These are phyloP conservation scores for Quercus rubra DNA, from an alignment of 306 rosid species.

Conservation along the genomic window DNA sequence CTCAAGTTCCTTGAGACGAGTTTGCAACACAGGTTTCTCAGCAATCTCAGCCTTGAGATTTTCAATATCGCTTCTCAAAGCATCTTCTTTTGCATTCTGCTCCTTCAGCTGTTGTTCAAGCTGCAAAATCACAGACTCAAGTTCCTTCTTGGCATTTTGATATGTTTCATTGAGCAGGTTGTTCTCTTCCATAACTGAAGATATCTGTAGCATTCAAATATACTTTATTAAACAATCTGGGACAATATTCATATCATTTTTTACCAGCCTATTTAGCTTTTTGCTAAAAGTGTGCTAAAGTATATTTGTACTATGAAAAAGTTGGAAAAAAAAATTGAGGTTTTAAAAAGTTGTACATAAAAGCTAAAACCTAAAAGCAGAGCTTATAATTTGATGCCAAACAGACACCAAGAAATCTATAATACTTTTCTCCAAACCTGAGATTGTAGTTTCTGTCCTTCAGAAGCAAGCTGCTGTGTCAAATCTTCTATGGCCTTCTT, in stretches of 20 bases:
- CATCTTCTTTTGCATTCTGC: constrained; percentile 49
- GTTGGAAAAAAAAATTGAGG: no score
- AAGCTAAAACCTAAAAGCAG: no score
- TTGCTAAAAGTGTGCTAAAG: no score
- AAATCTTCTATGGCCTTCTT: constrained; percentile 56
- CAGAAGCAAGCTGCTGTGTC: constrained; percentile 48
- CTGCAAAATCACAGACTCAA: constrained; percentile 50
- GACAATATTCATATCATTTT: not conserved
- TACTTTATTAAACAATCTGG: not conserved
- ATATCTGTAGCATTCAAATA: constrained; percentile 47
- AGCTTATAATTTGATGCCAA: no score
- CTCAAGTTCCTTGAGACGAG: constrained; percentile 56
- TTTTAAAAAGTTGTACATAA: no score
- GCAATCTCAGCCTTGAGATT: constrained; percentile 57
- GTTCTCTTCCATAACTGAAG: constrained; percentile 74
- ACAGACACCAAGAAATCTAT: not conserved
- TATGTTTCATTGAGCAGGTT: constrained; percentile 64
- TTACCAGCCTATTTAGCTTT: no score
- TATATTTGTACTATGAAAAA: no score
- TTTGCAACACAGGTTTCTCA: constrained; percentile 59
- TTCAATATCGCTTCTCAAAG: constrained; percentile 59
- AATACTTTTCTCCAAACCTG: constrained; percentile 52
- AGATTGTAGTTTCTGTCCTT: constrained; percentile 64
- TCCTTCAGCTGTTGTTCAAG: constrained; percentile 76
- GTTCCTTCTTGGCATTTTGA: constrained; percentile 68